Conservation (phyloP, 2,329 filamentous ascomycete species). For the Sporothrix brasiliensis region DNA sequence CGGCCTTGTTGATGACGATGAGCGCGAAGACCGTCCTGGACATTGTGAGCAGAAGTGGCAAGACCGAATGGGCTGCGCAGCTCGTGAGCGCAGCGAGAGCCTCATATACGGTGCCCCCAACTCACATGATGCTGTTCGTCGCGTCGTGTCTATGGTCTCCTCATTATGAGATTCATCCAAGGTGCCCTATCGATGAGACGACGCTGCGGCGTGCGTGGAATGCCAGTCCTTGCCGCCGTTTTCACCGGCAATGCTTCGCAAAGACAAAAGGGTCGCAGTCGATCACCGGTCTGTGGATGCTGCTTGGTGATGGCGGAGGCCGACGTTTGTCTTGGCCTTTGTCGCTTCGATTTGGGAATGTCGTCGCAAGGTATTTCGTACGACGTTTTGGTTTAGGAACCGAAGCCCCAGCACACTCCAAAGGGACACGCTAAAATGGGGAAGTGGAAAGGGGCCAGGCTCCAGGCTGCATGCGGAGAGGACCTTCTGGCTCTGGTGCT, state of each 20-base stretch:
- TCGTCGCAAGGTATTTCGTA: conserved; percentile 9
- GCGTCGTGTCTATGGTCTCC: conserved; percentile 26
- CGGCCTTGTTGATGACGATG: conserved; percentile 98
- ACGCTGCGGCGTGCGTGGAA: conserved; percentile 1
- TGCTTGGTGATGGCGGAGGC: neutral
- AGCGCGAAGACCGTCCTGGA: conserved; percentile 92
- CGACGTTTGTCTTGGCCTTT: neutral
- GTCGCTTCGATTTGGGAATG: neutral
- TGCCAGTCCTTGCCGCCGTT: conserved; percentile 2
- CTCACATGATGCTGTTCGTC: conserved; percentile 31
- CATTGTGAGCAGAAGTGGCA: neutral
- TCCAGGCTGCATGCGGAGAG: conserved; percentile 24
- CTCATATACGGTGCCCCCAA: neutral
- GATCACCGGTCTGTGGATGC: neutral
- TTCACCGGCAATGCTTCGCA: neutral
- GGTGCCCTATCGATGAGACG: neutral
- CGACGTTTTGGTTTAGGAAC: neutral
- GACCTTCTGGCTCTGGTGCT: neutral
- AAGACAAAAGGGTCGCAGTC: no score
- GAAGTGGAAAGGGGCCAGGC: conserved; percentile 23
- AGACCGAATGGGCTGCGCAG: neutral
- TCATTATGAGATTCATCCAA: conserved; percentile 27
- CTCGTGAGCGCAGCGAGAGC: neutral
- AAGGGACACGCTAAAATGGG: conserved; percentile 6
- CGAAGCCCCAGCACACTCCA: neutral